Percentiles rank a stretch among this genome's conserved stretches.
Conservation (phyloP, 306 rosid species). For the Albizia julibrissin region DNA sequence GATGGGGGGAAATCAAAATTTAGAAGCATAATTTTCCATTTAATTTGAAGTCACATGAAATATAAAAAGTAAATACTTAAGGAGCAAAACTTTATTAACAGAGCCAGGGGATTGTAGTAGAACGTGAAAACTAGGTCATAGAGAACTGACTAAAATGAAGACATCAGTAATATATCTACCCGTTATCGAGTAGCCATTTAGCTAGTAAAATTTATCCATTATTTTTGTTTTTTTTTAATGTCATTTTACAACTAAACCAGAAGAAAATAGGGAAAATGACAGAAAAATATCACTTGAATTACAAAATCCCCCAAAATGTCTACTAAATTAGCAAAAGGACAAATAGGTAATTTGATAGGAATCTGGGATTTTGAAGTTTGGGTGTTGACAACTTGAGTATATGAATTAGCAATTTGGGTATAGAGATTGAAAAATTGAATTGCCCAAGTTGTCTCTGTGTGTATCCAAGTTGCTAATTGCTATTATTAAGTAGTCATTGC, state of each 20-base stretch:
- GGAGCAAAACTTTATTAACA: slow-evolving; percentile 1
- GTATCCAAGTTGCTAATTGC: too few relatives aligned
- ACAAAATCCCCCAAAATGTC: too few relatives aligned
- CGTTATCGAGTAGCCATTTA: slow-evolving; percentile 15
- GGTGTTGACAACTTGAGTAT: too few relatives aligned
- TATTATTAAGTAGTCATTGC: too few relatives aligned
- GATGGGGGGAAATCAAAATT: slow-evolving; percentile 16
- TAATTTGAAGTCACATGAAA: slow-evolving; percentile 14
- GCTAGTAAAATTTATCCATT: slow-evolving; percentile 4
- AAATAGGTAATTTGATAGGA: too few relatives aligned
- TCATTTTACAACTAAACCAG: slow-evolving; percentile 12
- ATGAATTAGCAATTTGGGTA: too few relatives aligned
- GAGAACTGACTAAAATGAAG: slow-evolving; percentile 13
- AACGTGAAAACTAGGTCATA: slow-evolving; percentile 23
- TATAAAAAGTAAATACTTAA: not conserved
- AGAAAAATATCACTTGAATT: too few relatives aligned
- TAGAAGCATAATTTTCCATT: slow-evolving; percentile 4
- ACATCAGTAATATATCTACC: not conserved
- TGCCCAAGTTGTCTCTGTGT: too few relatives aligned
- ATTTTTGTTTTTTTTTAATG: slow-evolving; percentile 16
- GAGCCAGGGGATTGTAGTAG: slow-evolving; percentile 11
- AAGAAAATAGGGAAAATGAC: not conserved
- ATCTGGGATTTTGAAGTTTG: too few relatives aligned
- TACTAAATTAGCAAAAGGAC: too few relatives aligned
- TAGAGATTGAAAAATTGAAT: too few relatives aligned